phyloP scores from a whole-genome alignment of 2,329 filamentous ascomycete genomes.

The Cladosporium sp. region DNA sequence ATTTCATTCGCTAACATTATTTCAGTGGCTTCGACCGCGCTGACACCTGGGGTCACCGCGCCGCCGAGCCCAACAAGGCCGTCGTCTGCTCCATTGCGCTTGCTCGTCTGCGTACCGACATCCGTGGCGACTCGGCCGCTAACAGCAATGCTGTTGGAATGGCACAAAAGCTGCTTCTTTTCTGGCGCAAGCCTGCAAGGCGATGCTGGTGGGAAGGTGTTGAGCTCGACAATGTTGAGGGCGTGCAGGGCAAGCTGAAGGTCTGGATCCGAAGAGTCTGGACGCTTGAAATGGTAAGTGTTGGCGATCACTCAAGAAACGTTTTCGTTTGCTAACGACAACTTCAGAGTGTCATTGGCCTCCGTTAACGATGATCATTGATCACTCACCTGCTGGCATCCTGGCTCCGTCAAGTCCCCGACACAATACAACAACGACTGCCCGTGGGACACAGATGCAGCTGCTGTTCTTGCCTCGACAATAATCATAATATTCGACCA shows the following conservation, averaged over 20 bases:
- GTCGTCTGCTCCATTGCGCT: slow-evolving; percentile 96
- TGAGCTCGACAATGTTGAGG: slow-evolving; percentile 82
- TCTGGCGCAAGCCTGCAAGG: slow-evolving; percentile 95
- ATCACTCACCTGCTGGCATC: not conserved
- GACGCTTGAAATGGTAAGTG: slow-evolving; percentile 86
- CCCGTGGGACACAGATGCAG: not conserved
- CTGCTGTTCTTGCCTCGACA: not conserved
- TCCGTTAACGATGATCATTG: slow-evolving; percentile 19
- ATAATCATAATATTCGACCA: not conserved
- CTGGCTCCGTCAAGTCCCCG: not conserved
- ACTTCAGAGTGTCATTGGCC: slow-evolving; percentile 28
- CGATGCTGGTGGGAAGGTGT: slow-evolving; percentile 99
- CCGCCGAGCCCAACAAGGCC: slow-evolving; percentile 96
- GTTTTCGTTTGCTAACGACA: not conserved
- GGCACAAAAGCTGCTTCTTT: slow-evolving; percentile 95
- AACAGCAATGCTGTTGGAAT: slow-evolving; percentile 83
- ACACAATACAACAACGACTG: not conserved
- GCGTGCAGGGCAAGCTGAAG: slow-evolving; percentile 87
- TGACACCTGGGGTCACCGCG: slow-evolving; percentile 91
- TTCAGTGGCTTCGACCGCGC: slow-evolving; percentile 85
- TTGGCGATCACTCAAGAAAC: not conserved
- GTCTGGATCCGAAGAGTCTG: slow-evolving; percentile 98
- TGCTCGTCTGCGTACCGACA: slow-evolving; percentile 83
- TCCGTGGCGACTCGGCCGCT: slow-evolving; percentile 63
- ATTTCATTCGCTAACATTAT: not conserved